phyloP scores from a whole-genome alignment of 1,284 basidiomycete genomes.

The Ganoderma lingzhi region DNA sequence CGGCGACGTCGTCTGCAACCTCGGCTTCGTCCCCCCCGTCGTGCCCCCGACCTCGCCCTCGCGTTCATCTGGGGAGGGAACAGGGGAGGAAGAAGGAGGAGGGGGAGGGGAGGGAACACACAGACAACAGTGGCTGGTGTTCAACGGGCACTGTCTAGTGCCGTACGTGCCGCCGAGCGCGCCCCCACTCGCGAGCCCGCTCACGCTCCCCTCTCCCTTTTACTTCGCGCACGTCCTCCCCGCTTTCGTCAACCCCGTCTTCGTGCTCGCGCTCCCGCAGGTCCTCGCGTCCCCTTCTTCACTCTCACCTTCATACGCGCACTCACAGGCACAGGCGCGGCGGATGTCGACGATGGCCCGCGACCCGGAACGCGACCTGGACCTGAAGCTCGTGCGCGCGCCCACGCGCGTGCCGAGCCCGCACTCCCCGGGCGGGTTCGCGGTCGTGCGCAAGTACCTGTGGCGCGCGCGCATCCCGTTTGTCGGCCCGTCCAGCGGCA shows the following conservation, averaged over 20 bases:
- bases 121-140: constrained; percentile 67
- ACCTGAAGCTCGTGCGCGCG: constrained; percentile 51
- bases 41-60: constrained; percentile 25
- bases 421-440: constrained; percentile 62
- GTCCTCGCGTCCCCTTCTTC: constrained; percentile 39
- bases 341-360: not conserved
- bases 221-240: constrained; percentile 75
- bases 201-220: constrained; percentile 72
- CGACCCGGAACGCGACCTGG: constrained; percentile 10
- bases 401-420: constrained; percentile 60
- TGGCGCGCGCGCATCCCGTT: constrained; percentile 67
- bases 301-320: not conserved
- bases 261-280: constrained; percentile 50
- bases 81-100: not conserved
- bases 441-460: constrained; percentile 61
- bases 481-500: constrained; percentile 44
- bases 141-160: constrained; percentile 64
- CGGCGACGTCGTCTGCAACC: constrained; percentile 80
- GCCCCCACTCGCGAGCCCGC: constrained; percentile 60
- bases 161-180: constrained; percentile 61
- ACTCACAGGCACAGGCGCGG: not conserved
- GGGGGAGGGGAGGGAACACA: constrained; percentile 26
- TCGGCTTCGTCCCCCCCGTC: constrained; percentile 66
- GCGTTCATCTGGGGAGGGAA: constrained; percentile 32
- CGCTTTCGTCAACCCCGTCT: constrained; percentile 56